Conservation (phyloP, 306 rosid species). For the Gynostemma pentaphyllum region DNA sequence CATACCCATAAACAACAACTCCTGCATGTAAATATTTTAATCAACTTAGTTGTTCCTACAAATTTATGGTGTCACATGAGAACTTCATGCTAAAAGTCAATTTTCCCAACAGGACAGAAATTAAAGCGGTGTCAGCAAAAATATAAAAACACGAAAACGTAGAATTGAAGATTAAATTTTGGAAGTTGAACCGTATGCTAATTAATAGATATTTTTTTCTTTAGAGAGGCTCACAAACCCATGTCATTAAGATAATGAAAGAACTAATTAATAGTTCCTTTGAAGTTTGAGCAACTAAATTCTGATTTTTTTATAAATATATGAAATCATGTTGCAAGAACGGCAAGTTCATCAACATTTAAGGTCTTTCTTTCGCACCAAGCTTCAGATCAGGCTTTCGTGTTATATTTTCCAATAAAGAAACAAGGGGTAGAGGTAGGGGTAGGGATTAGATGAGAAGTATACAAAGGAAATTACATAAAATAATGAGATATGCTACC, state of each 20-base stretch:
- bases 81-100: background rate
- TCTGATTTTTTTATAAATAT: background rate
- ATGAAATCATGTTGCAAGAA: background rate
- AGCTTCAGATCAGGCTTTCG: background rate
- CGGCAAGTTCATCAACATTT: background rate
- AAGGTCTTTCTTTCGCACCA: background rate
- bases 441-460: no score
- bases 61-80: background rate
- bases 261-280: no score
- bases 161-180: background rate
- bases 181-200: background rate
- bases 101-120: background rate
- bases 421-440: no score
- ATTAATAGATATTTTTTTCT: no score
- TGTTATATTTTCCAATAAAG: background rate
- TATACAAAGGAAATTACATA: background rate
- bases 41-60: constrained; percentile 6
- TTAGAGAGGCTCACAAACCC: no score
- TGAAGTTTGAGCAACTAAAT: no score
- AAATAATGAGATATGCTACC: background rate
- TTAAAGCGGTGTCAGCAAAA: background rate
- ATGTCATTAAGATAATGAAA: no score
- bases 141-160: background rate
- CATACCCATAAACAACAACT: constrained; percentile 95
- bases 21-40: constrained; percentile 42